Conservation (phyloP, 768 basidiomycete genomes). For the Boletus rufocinnamomeus region DNA sequence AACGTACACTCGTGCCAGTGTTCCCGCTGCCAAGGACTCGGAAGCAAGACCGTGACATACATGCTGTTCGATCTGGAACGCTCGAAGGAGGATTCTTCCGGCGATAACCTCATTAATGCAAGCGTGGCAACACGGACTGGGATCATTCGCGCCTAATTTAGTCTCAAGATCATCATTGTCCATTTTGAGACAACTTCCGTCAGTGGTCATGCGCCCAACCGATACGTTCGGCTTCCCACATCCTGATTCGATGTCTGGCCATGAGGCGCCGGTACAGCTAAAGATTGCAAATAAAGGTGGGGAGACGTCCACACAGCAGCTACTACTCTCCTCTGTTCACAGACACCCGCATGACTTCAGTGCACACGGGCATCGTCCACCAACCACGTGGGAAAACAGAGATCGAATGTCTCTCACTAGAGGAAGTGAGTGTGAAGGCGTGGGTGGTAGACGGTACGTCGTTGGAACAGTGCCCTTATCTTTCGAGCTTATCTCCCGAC, state of each 20-base stretch:
- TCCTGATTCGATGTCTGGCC: slow-evolving; percentile 3
- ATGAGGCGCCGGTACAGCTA: slow-evolving; percentile 11
- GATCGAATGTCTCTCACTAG: slow-evolving; percentile 40
- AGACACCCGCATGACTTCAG: slow-evolving; percentile 18
- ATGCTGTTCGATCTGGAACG: not conserved
- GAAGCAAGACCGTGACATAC: not conserved
- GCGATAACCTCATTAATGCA: slow-evolving; percentile 10
- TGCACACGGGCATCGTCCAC: slow-evolving; percentile 35
- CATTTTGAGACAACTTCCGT: not conserved
- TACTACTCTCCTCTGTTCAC: not conserved
- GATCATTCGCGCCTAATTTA: not conserved
- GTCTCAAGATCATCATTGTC: not conserved
- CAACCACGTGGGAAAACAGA: slow-evolving; percentile 24
- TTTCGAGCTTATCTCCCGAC: not conserved
- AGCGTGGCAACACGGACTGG: too few relatives aligned
- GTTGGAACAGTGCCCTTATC: not conserved
- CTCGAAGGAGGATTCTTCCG: slow-evolving; percentile 8
- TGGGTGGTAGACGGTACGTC: slow-evolving; percentile 47
- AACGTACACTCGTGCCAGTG: not conserved
- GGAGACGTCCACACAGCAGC: slow-evolving; percentile 8
- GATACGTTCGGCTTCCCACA: slow-evolving; percentile 4
- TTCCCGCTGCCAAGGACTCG: not conserved
- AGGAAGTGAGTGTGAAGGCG: slow-evolving; percentile 42
- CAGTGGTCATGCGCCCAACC: slow-evolving; percentile 2
- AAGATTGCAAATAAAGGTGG: slow-evolving; percentile 16